Evolutionary conservation across 495 filamentous ascomycete genomes (phyloP).

Genomic region (Corynascus novoguineensis): DNA sequence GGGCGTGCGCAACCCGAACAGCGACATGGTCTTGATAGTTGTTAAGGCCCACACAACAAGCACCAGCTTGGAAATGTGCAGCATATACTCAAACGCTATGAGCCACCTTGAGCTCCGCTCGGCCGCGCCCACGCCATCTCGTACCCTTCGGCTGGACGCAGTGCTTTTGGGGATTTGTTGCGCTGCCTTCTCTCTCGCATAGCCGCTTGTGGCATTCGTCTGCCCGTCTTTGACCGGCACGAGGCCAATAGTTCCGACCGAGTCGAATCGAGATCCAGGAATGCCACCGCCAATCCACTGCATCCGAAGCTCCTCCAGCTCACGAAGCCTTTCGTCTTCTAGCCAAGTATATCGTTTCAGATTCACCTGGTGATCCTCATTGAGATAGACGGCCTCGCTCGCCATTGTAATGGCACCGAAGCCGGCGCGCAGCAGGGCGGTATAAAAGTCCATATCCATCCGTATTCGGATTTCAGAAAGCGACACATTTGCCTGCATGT

Average conservation of each 20-base stretch:
- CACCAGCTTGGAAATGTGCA: constrained; percentile 63
- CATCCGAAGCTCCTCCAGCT: constrained; percentile 55
- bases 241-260: constrained; percentile 47
- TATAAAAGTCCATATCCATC: constrained; percentile 92
- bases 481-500: constrained; percentile 87
- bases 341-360: constrained; percentile 83
- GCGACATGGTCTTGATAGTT: constrained; percentile 48
- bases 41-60: constrained; percentile 53
- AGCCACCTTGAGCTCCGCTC: constrained; percentile 68
- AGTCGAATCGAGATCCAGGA: constrained; percentile 42
- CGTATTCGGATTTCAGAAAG: constrained; percentile 71
- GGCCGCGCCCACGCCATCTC: constrained; percentile 69
- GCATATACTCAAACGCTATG: constrained; percentile 67
- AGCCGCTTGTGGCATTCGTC: constrained; percentile 51
- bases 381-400: constrained; percentile 90
- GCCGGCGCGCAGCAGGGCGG: constrained; percentile 74
- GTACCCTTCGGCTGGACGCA: constrained; percentile 30
- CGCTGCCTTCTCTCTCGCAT: constrained; percentile 59
- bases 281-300: constrained; percentile 44
- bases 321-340: constrained; percentile 68
- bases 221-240: constrained; percentile 45
- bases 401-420: constrained; percentile 86
- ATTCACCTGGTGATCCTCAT: constrained; percentile 74
- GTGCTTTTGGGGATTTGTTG: constrained; percentile 47
- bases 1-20: constrained; percentile 55